These are phyloP conservation scores for Linderniella brevidens DNA, from an alignment of 257 asterid genomes.

Conservation along the genomic window DNA sequence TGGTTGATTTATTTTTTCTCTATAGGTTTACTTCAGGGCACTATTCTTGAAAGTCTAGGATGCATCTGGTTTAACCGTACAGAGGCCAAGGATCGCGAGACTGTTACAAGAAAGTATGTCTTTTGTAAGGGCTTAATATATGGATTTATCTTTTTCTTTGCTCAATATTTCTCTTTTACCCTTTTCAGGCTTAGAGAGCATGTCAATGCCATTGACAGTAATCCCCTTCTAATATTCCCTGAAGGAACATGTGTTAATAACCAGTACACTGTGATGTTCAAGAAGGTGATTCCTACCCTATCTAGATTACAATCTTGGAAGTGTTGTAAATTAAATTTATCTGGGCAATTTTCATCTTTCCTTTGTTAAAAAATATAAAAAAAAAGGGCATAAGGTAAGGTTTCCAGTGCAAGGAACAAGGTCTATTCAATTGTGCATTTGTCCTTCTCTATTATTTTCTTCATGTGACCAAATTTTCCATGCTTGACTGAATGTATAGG, in stretches of 20 bases:
- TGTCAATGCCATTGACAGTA: constrained; percentile 76
- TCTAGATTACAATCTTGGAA: too few species aligned
- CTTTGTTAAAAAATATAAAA: too few species aligned
- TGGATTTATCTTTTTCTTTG: background rate
- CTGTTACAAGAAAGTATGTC: constrained; percentile 76
- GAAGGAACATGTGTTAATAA: constrained; percentile 99
- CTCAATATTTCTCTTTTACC: background rate
- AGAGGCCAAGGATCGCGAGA: constrained; percentile 93
- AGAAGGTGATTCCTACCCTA: constrained; percentile 36
- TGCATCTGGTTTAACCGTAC: constrained; percentile 99
- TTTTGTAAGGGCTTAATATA: background rate
- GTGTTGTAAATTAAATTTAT: too few species aligned
- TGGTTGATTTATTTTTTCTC: background rate
- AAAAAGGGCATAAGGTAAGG: too few species aligned
- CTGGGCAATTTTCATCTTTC: too few species aligned
- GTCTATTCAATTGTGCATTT: too few species aligned
- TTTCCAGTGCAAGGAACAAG: too few species aligned
- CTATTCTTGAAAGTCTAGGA: constrained; percentile 91
- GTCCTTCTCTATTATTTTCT: too few species aligned
- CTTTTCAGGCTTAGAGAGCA: constrained; percentile 71
- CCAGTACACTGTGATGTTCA: constrained; percentile 95
- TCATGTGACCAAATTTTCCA: background rate
- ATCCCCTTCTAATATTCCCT: constrained; percentile 95
- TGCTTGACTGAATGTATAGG: constrained; percentile 32
- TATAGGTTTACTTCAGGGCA: constrained; percentile 80